Evolutionary conservation across 768 basidiomycete species (phyloP).

Genomic region (Gymnopilus dilepis): DNA sequence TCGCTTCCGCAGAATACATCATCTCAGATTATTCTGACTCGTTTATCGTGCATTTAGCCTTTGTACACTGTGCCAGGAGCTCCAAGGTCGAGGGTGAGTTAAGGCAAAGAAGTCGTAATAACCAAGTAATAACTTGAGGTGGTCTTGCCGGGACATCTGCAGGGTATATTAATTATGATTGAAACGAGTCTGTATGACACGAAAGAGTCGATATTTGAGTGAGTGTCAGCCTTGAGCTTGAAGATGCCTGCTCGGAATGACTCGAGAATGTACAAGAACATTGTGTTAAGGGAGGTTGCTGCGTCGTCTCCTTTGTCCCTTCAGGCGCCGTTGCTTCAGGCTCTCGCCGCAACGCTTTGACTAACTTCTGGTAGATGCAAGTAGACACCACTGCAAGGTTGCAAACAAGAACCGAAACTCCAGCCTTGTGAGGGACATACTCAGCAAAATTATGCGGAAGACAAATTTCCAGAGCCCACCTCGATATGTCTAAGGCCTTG

Average conservation of each 20-base stretch:
- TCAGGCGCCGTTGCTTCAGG: background rate
- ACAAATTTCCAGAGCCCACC: background rate
- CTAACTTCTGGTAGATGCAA: background rate
- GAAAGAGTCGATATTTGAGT: background rate
- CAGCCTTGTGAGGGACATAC: background rate
- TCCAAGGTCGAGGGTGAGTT: too few species aligned
- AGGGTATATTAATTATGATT: too few species aligned
- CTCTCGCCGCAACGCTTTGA: background rate
- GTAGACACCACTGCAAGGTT: slow-evolving; percentile 2
- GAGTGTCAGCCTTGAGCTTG: background rate
- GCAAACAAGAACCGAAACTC: slow-evolving; percentile 3
- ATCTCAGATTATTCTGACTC: too few species aligned
- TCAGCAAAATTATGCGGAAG: background rate
- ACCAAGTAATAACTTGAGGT: too few species aligned
- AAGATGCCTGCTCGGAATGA: background rate
- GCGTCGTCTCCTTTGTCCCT: background rate
- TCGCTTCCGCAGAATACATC: too few species aligned
- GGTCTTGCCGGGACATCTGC: too few species aligned
- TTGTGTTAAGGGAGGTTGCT: background rate
- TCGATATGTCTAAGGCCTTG: background rate
- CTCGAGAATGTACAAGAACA: background rate
- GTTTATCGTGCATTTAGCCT: too few species aligned
- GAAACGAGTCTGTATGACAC: background rate
- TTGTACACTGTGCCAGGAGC: too few species aligned
- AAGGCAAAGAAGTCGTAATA: too few species aligned